These are phyloP conservation scores for Backusella tarrabulga DNA, from an alignment of 192 early-diverging fungal genomes.

Conservation along the genomic window DNA sequence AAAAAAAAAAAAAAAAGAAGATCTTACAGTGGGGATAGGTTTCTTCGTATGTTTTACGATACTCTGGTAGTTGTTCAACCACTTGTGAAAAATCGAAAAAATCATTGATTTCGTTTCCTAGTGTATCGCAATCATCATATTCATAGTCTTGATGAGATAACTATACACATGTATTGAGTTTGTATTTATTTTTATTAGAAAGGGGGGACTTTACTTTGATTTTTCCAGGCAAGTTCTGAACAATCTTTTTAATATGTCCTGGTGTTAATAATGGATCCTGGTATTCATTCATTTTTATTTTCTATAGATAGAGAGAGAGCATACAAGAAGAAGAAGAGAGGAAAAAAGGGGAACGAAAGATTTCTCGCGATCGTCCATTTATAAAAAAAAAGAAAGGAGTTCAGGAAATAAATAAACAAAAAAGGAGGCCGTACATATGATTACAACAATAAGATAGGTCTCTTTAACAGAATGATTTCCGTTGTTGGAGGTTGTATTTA, in stretches of 20 bases:
- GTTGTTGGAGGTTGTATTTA: too few species aligned
- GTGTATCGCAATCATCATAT: constrained; percentile 51
- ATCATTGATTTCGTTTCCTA: constrained; percentile 55
- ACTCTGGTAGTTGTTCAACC: constrained; percentile 35
- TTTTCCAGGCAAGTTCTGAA: constrained; percentile 49
- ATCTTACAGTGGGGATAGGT: constrained; percentile 38
- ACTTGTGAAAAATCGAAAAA: constrained; percentile 57
- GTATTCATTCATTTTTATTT: constrained; percentile 24
- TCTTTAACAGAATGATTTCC: neutral
- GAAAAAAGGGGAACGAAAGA: neutral
- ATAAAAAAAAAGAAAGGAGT: neutral
- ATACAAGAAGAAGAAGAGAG: neutral
- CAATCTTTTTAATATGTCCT: constrained; percentile 53
- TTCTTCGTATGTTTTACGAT: constrained; percentile 40
- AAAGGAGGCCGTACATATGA: neutral
- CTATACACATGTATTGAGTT: neutral
- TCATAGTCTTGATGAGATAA: constrained; percentile 46
- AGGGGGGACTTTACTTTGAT: constrained; percentile 35
- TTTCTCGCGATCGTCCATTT: neutral
- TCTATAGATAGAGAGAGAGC: neutral
- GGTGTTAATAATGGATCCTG: constrained; percentile 49
- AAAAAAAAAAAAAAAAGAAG: neutral
- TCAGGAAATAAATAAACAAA: neutral
- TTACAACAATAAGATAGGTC: neutral
- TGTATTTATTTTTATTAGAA: constrained; percentile 31